Conservation (phyloP, 768 basidiomycete species). For the Lentinula sp. region DNA sequence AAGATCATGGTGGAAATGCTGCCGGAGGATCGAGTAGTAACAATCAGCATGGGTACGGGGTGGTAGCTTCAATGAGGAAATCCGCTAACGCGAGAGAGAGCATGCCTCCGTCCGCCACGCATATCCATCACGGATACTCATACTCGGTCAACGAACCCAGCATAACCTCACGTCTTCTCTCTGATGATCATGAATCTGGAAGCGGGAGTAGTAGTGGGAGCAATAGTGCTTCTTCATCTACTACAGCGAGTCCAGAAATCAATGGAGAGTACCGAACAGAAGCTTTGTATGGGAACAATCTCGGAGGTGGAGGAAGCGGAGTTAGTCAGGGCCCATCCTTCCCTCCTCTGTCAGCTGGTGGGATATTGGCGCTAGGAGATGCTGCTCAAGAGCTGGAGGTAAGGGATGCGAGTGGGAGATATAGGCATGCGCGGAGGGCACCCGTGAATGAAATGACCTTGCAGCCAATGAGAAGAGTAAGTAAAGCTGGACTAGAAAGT, state of each 20-base stretch:
- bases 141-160: slow-evolving; percentile 2
- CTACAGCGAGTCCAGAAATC: not conserved
- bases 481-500: slow-evolving; percentile 90
- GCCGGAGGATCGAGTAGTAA: not conserved
- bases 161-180: not conserved
- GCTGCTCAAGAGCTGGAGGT: slow-evolving; percentile 84
- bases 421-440: slow-evolving; percentile 80
- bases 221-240: slow-evolving; percentile 1
- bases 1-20: not conserved
- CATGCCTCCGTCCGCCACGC: slow-evolving; percentile 43
- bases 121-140: slow-evolving; percentile 20
- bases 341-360: slow-evolving; percentile 11
- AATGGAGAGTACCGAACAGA: not conserved
- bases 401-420: slow-evolving; percentile 78
- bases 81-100: slow-evolving; percentile 70
- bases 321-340: not conserved
- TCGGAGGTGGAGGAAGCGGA: not conserved
- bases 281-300: not conserved
- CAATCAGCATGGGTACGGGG: slow-evolving; percentile 27
- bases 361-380: slow-evolving; percentile 47
- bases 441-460: slow-evolving; percentile 86
- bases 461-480: slow-evolving; percentile 85
- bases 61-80: slow-evolving; percentile 43
- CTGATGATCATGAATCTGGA: not conserved
- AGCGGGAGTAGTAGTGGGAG: not conserved